These are phyloP conservation scores for Suhomyces canberraensis DNA, from an alignment of 805 yeast genomes.

Conservation along the genomic window DNA sequence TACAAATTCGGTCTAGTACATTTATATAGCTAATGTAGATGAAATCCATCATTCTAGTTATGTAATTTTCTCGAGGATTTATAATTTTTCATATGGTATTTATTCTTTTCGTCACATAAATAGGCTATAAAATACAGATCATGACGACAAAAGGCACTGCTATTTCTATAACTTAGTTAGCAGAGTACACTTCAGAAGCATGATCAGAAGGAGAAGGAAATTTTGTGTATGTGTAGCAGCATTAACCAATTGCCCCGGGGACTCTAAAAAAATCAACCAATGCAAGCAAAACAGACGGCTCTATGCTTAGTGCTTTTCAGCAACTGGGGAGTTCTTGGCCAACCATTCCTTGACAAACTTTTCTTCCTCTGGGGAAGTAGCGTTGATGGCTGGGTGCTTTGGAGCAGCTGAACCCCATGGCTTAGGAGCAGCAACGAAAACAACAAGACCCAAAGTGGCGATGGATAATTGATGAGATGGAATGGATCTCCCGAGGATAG, in stretches of 20 bases:
- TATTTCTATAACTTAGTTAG: neutral
- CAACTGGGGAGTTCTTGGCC: conserved; percentile 42
- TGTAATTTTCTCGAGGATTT: too few relatives aligned
- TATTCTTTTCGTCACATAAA: too few relatives aligned
- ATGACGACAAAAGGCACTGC: neutral
- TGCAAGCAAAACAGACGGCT: too few relatives aligned
- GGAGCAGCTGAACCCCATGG: conserved; percentile 66
- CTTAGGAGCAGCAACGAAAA: conserved; percentile 63
- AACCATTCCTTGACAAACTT: conserved; percentile 70
- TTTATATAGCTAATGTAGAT: too few relatives aligned
- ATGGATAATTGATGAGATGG: conserved; percentile 81
- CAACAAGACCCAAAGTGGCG: conserved; percentile 73
- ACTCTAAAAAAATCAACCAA: too few relatives aligned
- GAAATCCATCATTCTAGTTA: too few relatives aligned
- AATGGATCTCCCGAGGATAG: conserved; percentile 77
- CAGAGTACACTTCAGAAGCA: neutral
- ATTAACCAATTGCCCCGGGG: neutral
- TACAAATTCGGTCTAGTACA: too few relatives aligned
- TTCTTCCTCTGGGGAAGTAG: conserved; percentile 84
- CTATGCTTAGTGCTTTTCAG: conserved; percentile 26
- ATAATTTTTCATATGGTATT: too few relatives aligned
- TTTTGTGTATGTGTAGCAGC: neutral
- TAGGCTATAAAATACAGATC: neutral
- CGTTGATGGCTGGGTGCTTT: conserved; percentile 65
- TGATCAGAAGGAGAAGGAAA: neutral